Evolutionary conservation across 2,329 filamentous ascomycete species (phyloP).

Genomic region (Fusarium illudens): DNA sequence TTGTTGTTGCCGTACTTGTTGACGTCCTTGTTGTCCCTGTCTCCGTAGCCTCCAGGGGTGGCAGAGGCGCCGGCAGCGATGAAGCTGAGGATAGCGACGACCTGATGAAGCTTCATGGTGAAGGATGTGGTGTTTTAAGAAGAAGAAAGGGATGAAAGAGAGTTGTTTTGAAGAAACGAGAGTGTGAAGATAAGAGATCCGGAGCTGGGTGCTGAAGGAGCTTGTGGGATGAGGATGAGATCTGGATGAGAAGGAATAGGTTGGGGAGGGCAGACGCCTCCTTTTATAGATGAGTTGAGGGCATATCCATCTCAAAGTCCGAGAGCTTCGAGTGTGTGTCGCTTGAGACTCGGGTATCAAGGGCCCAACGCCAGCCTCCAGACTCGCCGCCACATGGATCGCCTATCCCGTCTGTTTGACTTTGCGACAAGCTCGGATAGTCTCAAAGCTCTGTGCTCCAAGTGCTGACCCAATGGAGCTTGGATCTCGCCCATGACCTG

Average conservation of each 20-base stretch:
- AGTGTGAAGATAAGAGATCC: slow-evolving; percentile 9
- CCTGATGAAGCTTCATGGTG: slow-evolving; percentile 25
- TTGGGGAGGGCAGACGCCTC: background rate
- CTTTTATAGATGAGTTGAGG: slow-evolving; percentile 19
- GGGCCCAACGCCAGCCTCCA: background rate
- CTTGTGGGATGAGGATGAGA: slow-evolving; percentile 17
- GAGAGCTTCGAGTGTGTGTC: background rate
- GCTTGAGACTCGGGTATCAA: background rate
- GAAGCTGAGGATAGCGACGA: slow-evolving; percentile 25
- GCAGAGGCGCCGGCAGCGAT: slow-evolving; percentile 29
- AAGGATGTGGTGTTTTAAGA: background rate
- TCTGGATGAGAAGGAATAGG: background rate
- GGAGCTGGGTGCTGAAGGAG: slow-evolving; percentile 5
- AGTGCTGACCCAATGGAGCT: background rate
- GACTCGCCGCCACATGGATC: background rate
- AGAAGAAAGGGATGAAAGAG: background rate
- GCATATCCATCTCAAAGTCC: background rate
- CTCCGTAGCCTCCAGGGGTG: slow-evolving; percentile 2
- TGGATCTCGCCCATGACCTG: background rate
- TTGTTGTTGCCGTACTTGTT: background rate
- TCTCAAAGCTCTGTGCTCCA: background rate
- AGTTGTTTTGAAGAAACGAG: slow-evolving; percentile 10
- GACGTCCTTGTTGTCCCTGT: slow-evolving; percentile 2
- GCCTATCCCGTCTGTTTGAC: background rate
- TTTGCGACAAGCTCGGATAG: slow-evolving; percentile 16